These are phyloP conservation scores for Dioscorea zingiberensis DNA, from an alignment of 106 monocot species.

Conservation along the genomic window DNA sequence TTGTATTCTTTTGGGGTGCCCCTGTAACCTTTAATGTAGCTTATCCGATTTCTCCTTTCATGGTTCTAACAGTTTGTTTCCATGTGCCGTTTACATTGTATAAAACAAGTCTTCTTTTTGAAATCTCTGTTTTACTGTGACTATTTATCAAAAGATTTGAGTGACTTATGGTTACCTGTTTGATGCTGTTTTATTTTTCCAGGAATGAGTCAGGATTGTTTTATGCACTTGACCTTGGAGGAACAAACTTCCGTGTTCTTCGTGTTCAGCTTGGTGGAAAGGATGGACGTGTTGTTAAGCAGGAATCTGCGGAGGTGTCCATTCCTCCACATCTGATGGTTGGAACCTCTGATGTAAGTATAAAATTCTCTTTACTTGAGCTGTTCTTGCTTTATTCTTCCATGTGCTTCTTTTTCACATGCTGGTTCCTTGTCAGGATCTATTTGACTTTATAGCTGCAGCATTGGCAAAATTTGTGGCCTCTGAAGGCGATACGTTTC, in stretches of 20 bases:
- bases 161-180: too few relatives aligned
- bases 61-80: too few relatives aligned
- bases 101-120: too few relatives aligned
- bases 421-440: slow-evolving; percentile 49
- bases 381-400: too few relatives aligned
- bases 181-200: neutral
- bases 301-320: slow-evolving; percentile 60
- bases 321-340: slow-evolving; percentile 85
- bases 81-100: too few relatives aligned
- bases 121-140: too few relatives aligned
- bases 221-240: slow-evolving; percentile 94
- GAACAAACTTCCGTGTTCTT: slow-evolving; percentile 84
- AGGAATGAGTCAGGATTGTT: slow-evolving; percentile 82
- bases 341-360: slow-evolving; percentile 54
- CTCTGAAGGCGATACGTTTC: slow-evolving; percentile 58
- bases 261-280: slow-evolving; percentile 77
- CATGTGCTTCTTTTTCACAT: too few relatives aligned
- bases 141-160: too few relatives aligned
- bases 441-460: slow-evolving; percentile 90
- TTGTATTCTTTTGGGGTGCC: too few relatives aligned
- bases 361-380: too few relatives aligned
- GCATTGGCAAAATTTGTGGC: slow-evolving; percentile 71
- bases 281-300: slow-evolving; percentile 50
- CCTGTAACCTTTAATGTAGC: too few relatives aligned
- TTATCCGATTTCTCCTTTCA: too few relatives aligned